A percentile compares a stretch with the other conserved stretches of the same genome.
Evolutionary conservation across 768 basidiomycete genomes (phyloP).

Genomic region (Daedaleopsis nitida): DNA sequence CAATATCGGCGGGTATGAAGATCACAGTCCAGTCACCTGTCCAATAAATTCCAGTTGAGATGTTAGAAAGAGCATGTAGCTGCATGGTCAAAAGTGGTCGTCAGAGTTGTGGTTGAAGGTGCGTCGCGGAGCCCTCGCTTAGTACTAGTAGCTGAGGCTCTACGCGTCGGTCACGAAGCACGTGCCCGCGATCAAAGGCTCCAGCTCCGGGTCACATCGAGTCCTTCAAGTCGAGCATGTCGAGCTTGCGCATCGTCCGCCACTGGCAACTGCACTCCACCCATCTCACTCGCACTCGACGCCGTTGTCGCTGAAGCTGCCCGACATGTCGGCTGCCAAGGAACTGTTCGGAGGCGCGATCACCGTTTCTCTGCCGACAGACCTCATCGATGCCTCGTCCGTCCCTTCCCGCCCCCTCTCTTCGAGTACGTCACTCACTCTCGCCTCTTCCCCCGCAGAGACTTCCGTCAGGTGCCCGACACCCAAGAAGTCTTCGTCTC

Average conservation of each 20-base stretch:
- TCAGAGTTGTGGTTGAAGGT: too few species aligned
- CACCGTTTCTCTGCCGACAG: conserved; percentile 51
- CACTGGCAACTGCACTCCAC: not conserved
- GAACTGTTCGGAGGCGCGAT: conserved; percentile 91
- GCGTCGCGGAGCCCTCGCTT: too few species aligned
- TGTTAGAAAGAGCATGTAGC: too few species aligned
- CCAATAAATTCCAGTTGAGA: too few species aligned
- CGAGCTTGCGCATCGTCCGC: too few species aligned
- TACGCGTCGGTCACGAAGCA: conserved; percentile 35
- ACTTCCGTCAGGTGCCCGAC: conserved; percentile 86
- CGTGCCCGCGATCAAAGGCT: not conserved
- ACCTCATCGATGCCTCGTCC: conserved; percentile 70
- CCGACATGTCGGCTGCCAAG: conserved; percentile 31
- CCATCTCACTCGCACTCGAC: not conserved
- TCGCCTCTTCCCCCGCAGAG: conserved; percentile 37
- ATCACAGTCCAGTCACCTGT: too few species aligned
- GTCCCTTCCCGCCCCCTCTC: too few species aligned
- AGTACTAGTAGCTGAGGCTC: too few species aligned
- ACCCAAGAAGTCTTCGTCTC: conserved; percentile 93
- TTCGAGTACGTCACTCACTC: conserved; percentile 60
- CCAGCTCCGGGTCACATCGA: not conserved
- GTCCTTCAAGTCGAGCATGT: too few species aligned
- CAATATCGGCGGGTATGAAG: too few species aligned
- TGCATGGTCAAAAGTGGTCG: too few species aligned
- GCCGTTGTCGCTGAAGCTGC: conserved; percentile 15